Evolutionary conservation across 2,329 filamentous ascomycete species (phyloP), one percentile per base, ranked within the genome.

Genomic region (Ceratocystis harringtonii): DNA sequence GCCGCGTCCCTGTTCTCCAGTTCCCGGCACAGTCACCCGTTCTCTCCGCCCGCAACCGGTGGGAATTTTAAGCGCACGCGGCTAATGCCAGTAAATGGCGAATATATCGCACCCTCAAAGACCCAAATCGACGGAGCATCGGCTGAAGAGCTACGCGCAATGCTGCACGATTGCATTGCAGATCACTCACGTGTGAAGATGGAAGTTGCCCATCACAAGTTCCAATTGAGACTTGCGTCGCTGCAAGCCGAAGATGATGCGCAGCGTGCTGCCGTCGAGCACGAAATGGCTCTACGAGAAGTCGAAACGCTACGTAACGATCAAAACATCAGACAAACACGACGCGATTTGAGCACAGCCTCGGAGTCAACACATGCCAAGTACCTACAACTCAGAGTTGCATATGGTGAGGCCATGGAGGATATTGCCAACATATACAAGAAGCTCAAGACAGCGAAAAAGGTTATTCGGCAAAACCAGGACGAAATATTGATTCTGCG

Each of bases 271-370:
- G 88, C 86, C 44, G 92, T 96, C 4, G 92, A 96, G 75, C 88
- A 95, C 71, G 89, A 94, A 69, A 92, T 96, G 83, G 88, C 87
- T n/a, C 84, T 90, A 68, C 83, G 88, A 25, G 91, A 96, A 75
- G 87, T 95, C 22, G 89, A 96, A 68, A 89, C 92, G 12, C 78
- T 96, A 32, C 87, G 91, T 68, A 80, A 82, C 68, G 85, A 85
- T 15, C 88, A 94, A 72, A 83, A 88, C 72, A 82, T 84, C 63
- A 82, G 82, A 63, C 84, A 86, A 68, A 81, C 81, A 3, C 78
- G 79, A 58, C 78, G 78, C 25, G 81, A 84, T 67, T 75, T 81
- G 66, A 80, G 76, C 69, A 75, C 76, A 5, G 78, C 77, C 22
- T 77, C 80, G 2, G 81, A 84, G 62, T 79, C 80, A 25, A 78